phyloP scores from a whole-genome alignment of 306 rosid genomes.

The Coriaria nepalensis region DNA sequence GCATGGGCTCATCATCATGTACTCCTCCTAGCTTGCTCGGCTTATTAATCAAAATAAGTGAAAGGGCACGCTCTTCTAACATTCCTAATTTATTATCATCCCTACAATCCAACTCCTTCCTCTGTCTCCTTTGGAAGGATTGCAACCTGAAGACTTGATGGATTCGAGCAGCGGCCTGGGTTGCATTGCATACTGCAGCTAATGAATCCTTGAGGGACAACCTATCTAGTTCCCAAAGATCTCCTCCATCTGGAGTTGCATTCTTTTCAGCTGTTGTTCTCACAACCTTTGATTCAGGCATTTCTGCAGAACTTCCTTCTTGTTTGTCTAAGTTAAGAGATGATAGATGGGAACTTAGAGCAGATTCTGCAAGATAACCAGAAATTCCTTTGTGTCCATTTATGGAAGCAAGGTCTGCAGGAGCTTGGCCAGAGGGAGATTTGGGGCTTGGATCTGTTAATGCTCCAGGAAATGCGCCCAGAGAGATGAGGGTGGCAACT shows the following conservation, averaged over 20 bases:
- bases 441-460: conserved; percentile 61
- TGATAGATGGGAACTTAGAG: conserved; percentile 40
- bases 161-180: conserved; percentile 79
- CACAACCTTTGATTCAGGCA: conserved; percentile 28
- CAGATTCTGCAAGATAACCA: conserved; percentile 73
- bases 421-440: conserved; percentile 55
- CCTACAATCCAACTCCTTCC: conserved; percentile 31
- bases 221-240: conserved; percentile 20
- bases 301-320: conserved; percentile 27
- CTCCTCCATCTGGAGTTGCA: conserved; percentile 16
- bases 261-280: conserved; percentile 27
- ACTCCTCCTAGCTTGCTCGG: conserved; percentile 17
- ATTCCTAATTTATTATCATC: conserved; percentile 32
- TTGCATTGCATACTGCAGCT: conserved; percentile 76
- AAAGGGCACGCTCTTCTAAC: conserved; percentile 43
- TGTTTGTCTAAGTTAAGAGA: conserved; percentile 37
- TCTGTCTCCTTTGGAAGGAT: conserved; percentile 74
- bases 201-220: conserved; percentile 64
- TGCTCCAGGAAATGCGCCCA: conserved; percentile 68
- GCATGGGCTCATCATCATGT: conserved; percentile 35
- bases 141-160: conserved; percentile 69
- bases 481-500: conserved; percentile 58
- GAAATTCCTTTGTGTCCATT: conserved; percentile 88
- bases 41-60: conserved; percentile 32
- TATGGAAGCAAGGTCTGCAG: conserved; percentile 73